A percentile compares a stretch with the other conserved stretches of the same genome.
These are phyloP conservation scores for Solidago caesia DNA, from an alignment of 129 eudicot genomes.

Conservation along the genomic window DNA sequence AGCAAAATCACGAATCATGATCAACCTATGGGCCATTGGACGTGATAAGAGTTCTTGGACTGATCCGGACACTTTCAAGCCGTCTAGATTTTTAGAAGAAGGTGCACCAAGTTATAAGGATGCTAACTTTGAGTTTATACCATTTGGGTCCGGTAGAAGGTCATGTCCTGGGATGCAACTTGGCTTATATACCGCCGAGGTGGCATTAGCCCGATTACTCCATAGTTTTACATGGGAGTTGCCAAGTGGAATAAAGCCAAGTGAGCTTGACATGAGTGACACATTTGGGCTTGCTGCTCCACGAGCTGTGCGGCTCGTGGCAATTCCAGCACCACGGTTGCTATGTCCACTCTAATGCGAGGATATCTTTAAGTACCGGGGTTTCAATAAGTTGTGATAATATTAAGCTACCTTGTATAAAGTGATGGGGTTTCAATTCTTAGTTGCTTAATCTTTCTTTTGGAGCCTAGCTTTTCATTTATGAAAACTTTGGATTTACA, in stretches of 20 bases:
- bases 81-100: conserved; percentile 14
- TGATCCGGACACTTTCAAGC: conserved; percentile 17
- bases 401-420: too few relatives aligned
- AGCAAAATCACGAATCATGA: conserved; percentile 7
- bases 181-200: conserved; percentile 15
- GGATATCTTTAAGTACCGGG: too few relatives aligned
- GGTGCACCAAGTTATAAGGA: not conserved
- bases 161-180: conserved; percentile 31
- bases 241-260: conserved; percentile 7
- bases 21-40: conserved; percentile 9
- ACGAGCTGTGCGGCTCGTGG: conserved; percentile 14
- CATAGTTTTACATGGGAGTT: conserved; percentile 24
- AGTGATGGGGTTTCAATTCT: too few relatives aligned
- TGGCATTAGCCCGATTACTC: conserved; percentile 21
- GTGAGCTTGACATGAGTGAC: conserved; percentile 27
- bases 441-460: too few relatives aligned
- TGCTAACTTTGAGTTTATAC: conserved; percentile 18
- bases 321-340: conserved; percentile 24
- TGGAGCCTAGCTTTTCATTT: too few relatives aligned
- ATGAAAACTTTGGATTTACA: too few relatives aligned
- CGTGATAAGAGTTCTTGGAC: conserved; percentile 22
- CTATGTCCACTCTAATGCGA: too few relatives aligned
- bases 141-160: conserved; percentile 26
- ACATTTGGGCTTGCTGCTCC: conserved; percentile 24
- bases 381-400: too few relatives aligned